Evolutionary conservation across 768 basidiomycete species (phyloP), one percentile per base, ranked within the genome.

Genomic region (Phallus indusiatus): DNA sequence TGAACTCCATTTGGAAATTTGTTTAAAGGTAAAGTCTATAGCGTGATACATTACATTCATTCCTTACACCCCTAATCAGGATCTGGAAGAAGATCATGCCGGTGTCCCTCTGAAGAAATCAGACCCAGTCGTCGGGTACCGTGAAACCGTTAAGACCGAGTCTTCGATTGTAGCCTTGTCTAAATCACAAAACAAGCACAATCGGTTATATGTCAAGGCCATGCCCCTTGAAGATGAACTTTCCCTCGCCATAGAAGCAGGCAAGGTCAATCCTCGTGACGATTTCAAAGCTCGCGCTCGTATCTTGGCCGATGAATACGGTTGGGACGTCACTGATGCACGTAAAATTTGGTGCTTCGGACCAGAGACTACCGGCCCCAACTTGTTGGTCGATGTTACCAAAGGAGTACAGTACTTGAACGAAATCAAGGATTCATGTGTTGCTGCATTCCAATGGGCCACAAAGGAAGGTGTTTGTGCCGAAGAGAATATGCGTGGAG

Each of bases 101-200:
- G 95, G 95, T 79, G 93, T 99, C 62, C 96, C 96, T 59, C 88
- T 99, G 73, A 96, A 95, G 80, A 89, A 92, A 66, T 98, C 96
- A 35, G 91, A 95, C 74, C 92, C 91, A 65, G 95, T 99, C 71
- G 95, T 99, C 66, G 89, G 88, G 54, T 98, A 97, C 78, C 82
- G 93, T 73, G 96, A 98, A 81, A 97, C 96, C 14, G 94, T 99
- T 72, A 92, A 86, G 76, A 75, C 92, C 55, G 94, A 98, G 75
- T 98, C 96, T 6, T 84, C 85, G 54, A 98, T 98, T 66, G 86
- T 91, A 65, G 96, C 96, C 28, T 80, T 99, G 42, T 98, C 96
- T 60, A 99, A 99, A 75, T 98, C 96, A 20, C 96, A 97, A 77
- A 98, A 99, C 83, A 99, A 98, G 82, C 96, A 99, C 85, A 99